Conservation (phyloP, 495 filamentous ascomycete genomes). For the Xylaria castorea region DNA sequence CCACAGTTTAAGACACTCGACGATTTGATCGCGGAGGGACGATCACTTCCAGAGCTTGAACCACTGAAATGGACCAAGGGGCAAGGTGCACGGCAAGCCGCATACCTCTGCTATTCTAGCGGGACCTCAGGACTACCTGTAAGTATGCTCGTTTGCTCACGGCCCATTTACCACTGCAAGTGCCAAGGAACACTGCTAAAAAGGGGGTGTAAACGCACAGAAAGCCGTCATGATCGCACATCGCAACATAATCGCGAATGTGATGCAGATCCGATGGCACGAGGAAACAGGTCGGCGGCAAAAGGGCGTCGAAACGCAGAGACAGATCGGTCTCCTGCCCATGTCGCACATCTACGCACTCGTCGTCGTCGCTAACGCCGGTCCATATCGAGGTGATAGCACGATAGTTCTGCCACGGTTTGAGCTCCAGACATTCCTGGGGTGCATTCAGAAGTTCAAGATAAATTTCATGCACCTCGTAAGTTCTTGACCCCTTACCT, state of each 20-base stretch:
- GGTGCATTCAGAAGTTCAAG: conserved; percentile 74
- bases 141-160: conserved; percentile 37
- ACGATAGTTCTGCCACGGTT: conserved; percentile 86
- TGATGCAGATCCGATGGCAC: conserved; percentile 65
- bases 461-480: conserved; percentile 74
- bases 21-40: conserved; percentile 71
- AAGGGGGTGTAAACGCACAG: conserved; percentile 44
- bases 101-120: conserved; percentile 89
- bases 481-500: conserved; percentile 31
- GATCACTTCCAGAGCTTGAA: conserved; percentile 66
- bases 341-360: conserved; percentile 88
- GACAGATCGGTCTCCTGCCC: conserved; percentile 75
- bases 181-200: not conserved
- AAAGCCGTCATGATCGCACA: conserved; percentile 97
- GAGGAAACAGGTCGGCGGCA: conserved; percentile 56
- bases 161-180: not conserved
- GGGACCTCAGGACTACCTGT: conserved; percentile 88
- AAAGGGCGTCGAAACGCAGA: conserved; percentile 60
- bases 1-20: conserved; percentile 72
- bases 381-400: conserved; percentile 76
- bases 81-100: conserved; percentile 75
- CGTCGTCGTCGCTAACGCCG: conserved; percentile 74
- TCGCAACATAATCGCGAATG: conserved; percentile 85
- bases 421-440: conserved; percentile 69
- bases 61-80: conserved; percentile 73